Base-by-base conservation (phyloP, 768 basidiomycete species). In the Tylopilus plumbeoviolaceoides region DNA sequence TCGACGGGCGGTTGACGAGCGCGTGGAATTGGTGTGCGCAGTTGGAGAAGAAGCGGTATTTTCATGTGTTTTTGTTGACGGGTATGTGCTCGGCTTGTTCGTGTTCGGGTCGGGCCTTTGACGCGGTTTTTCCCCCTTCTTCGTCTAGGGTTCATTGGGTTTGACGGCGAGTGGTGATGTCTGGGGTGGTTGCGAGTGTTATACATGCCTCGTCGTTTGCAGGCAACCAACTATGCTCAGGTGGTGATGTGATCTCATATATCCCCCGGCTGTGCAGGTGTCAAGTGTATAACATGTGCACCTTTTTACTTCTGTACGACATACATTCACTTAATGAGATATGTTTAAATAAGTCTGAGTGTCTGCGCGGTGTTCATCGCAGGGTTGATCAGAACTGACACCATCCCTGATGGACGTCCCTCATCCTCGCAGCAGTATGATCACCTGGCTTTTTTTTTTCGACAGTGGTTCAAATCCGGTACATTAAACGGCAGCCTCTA, bases 11-110 rank as follows among this genome's bases (percentile, higher is more conserved):
- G 4, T 69, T 93, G 62, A 93, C 91, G 28, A 91, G 89, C 66
- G 91, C 91, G 5, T 93, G 91, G 91, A 91, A 93, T 65, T 93
- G 91, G 91, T 93, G 91, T 71, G 83, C 84, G 45, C 78, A 76
- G 43, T 68, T 93, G 59, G 91, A 92, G 75, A 93, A 91, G 75
- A 93, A 93, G 72, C 75, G 83, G 45, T 93, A 83, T 64, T 91
- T 91, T 74, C 83, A 80, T 7, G 72, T 90, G 20, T 92, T 92
- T 68, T 70, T 92, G 55, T 72, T 93, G 48, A 80, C 82, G 43
- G 87, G 89, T 89, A 54, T 59, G 85, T 46, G 1, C 38, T 4
- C 3, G n/a, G 4, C n/a, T 2, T 4, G n/a, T 8, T 38, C 15
- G 18, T 35, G 30, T n/a, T 15, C 20, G 14, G 4, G 28, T 46